These are phyloP conservation scores for Parmelia sp. DNA, from an alignment of 495 filamentous ascomycete species.

Conservation along the genomic window DNA sequence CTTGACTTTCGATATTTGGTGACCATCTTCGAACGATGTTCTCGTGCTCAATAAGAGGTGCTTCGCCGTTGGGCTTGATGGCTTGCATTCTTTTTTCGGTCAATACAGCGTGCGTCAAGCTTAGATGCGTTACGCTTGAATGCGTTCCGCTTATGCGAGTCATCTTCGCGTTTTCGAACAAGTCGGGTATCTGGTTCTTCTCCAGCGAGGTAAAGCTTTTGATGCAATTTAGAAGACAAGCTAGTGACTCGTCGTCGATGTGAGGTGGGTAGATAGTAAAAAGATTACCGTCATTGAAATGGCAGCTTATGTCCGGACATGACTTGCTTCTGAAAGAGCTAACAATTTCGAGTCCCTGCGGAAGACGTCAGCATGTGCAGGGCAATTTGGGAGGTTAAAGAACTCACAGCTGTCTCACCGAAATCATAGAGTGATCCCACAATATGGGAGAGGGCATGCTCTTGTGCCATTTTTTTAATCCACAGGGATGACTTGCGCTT, in stretches of 20 bases:
- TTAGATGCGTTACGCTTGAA: background rate
- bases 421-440: constrained; percentile 20
- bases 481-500: constrained; percentile 25
- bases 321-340: background rate
- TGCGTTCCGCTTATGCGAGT: background rate
- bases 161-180: background rate
- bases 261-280: background rate
- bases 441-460: constrained; percentile 10
- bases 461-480: background rate
- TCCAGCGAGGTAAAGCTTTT: background rate
- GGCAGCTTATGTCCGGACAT: background rate
- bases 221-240: background rate
- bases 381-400: background rate
- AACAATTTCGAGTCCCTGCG: constrained; percentile 8
- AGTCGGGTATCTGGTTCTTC: background rate
- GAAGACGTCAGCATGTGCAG: background rate
- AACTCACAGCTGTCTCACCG: constrained; percentile 15
- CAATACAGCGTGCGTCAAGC: background rate
- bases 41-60: constrained; percentile 16
- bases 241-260: background rate
- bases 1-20: background rate
- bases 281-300: background rate
- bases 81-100: background rate
- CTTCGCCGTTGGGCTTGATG: background rate
- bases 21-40: constrained; percentile 11